Percentiles rank a stretch among this genome's conserved stretches.
These are phyloP conservation scores for Aurantiochytrium sp. DNA, from an alignment of 108 stramenopile genomes.

Conservation along the genomic window DNA sequence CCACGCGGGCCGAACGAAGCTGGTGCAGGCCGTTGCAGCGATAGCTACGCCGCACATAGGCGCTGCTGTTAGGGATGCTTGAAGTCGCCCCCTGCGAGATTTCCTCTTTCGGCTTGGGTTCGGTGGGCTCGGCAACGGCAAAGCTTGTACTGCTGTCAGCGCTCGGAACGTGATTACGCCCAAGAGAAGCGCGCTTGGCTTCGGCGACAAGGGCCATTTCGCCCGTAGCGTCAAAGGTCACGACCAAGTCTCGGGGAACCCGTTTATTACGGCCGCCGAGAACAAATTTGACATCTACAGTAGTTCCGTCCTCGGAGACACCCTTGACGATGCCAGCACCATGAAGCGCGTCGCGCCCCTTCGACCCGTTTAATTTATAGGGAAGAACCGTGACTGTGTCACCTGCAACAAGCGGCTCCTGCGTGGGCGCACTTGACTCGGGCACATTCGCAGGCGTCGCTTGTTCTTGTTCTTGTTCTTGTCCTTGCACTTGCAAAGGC, in stretches of 20 bases:
- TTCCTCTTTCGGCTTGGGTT: neutral
- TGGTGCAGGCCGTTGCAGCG: neutral
- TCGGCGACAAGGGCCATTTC: neutral
- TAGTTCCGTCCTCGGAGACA: neutral
- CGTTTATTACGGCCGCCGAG: neutral
- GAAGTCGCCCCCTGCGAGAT: neutral
- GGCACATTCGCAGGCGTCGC: too few relatives aligned
- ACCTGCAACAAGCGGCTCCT: too few relatives aligned
- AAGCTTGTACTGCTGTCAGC: neutral
- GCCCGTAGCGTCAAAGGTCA: neutral
- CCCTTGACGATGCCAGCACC: neutral
- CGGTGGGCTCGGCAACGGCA: neutral
- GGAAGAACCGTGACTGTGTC: too few relatives aligned
- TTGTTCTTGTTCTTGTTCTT: too few relatives aligned
- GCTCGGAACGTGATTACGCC: neutral
- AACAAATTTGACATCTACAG: neutral
- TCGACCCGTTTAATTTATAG: neutral
- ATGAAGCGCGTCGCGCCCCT: neutral
- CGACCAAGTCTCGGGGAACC: neutral
- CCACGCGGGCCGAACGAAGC: neutral
- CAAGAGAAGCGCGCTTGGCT: neutral
- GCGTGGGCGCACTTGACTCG: too few relatives aligned
- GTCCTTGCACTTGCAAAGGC: too few relatives aligned
- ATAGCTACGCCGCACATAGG: neutral
- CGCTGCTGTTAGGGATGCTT: neutral